Percentiles rank a stretch among this genome's conserved stretches.
phyloP scores from a whole-genome alignment of 1,284 basidiomycete species.

The Sporisorium scitamineum region DNA sequence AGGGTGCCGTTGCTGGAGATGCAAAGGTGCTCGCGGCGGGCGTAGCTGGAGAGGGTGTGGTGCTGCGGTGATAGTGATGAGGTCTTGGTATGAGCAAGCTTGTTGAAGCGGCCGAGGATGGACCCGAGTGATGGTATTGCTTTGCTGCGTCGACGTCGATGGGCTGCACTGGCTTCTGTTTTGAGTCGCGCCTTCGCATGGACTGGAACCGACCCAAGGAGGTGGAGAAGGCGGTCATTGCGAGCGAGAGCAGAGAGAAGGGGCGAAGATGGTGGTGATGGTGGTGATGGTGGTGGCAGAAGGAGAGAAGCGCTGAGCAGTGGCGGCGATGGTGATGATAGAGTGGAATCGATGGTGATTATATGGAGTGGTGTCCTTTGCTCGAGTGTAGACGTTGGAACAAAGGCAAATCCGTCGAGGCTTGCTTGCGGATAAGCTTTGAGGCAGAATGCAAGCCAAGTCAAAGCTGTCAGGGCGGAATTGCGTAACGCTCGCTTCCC shows the following conservation, averaged over 20 bases:
- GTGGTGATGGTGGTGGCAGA: conserved; percentile 2
- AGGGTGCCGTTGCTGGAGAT: neutral
- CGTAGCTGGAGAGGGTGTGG: conserved; percentile 23
- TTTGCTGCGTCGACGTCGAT: conserved; percentile 46
- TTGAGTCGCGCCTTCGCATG: conserved; percentile 27
- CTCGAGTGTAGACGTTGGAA: neutral
- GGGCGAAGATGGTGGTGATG: neutral
- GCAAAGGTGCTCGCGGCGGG: conserved; percentile 17
- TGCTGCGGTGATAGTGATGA: conserved; percentile 20
- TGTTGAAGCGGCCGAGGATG: conserved; percentile 29
- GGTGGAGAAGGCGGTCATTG: conserved; percentile 24
- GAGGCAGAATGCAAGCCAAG: neutral
- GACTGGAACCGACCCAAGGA: conserved; percentile 21
- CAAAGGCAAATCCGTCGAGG: too few relatives aligned
- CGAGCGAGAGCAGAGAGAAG: neutral
- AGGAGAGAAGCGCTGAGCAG: neutral
- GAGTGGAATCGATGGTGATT: neutral
- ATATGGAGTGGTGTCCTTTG: neutral
- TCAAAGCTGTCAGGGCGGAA: too few relatives aligned
- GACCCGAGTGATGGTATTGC: conserved; percentile 20
- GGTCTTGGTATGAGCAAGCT: conserved; percentile 30
- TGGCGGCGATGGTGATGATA: neutral
- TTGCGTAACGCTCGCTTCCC: too few relatives aligned
- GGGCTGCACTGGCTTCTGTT: conserved; percentile 29
- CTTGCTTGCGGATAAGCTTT: neutral